A percentile compares a stretch with the other conserved stretches of the same genome.
These are phyloP conservation scores for Crithidia fasciculata DNA, from an alignment of 208 protist species.

Conservation along the genomic window DNA sequence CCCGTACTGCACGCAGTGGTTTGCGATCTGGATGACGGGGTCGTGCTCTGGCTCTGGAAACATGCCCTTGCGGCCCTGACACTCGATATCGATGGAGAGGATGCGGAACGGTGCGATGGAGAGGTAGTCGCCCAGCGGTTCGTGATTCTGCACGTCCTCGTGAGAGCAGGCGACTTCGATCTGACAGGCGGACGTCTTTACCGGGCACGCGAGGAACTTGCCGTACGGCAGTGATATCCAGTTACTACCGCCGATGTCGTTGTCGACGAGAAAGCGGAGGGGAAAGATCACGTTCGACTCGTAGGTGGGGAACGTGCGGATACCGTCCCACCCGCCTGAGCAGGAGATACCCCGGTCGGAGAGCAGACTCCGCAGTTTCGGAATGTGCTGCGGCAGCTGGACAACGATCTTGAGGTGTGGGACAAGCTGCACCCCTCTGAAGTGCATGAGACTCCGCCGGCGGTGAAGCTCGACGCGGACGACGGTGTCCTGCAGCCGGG, in stretches of 20 bases:
- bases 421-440: constrained; percentile 47
- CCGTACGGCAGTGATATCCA: constrained; percentile 93
- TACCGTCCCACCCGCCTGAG: constrained; percentile 70
- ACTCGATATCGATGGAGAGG: constrained; percentile 99
- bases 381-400: constrained; percentile 91
- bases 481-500: constrained; percentile 65
- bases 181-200: constrained; percentile 85
- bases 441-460: constrained; percentile 85
- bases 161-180: constrained; percentile 93
- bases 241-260: constrained; percentile 94
- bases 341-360: constrained; percentile 79
- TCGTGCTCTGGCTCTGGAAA: constrained; percentile 99
- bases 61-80: constrained; percentile 96
- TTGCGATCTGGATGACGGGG: constrained; percentile 99
- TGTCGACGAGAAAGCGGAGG: constrained; percentile 99
- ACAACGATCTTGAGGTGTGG: constrained; percentile 88
- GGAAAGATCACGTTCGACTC: constrained; percentile 99
- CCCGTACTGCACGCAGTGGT: constrained; percentile 95
- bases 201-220: constrained; percentile 45
- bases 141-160: constrained; percentile 86
- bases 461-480: constrained; percentile 83
- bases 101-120: constrained; percentile 98
- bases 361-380: constrained; percentile 82
- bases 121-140: constrained; percentile 91
- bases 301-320: constrained; percentile 94